Percentiles rank a stretch among this genome's conserved stretches.
Evolutionary conservation across 2,329 filamentous ascomycete species (phyloP).

Genomic region (Calonectria crousiana): DNA sequence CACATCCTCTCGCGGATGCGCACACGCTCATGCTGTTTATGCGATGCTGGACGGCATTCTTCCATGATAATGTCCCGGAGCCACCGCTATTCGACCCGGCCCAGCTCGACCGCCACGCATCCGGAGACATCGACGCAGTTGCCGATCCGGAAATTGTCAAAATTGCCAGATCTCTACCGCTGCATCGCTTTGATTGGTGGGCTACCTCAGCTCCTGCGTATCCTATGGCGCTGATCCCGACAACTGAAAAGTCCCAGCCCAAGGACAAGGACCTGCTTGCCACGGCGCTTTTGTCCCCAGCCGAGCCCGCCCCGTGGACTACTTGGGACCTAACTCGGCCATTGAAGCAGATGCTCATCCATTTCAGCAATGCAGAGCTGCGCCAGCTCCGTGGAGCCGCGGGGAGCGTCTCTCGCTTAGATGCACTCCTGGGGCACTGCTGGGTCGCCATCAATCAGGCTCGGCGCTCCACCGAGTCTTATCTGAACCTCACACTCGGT

Average conservation of each 20-base stretch:
- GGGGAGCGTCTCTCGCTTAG: background rate
- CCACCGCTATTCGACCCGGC: background rate
- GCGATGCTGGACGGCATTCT: background rate
- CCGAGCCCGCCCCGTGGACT: background rate
- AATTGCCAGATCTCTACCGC: background rate
- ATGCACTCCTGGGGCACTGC: background rate
- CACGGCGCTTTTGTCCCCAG: background rate
- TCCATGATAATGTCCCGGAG: background rate
- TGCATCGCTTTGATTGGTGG: conserved; percentile 8
- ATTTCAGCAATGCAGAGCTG: background rate
- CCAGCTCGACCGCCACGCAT: background rate
- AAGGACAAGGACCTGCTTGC: background rate
- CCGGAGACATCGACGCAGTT: background rate
- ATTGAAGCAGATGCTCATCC: background rate
- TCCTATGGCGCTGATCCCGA: background rate
- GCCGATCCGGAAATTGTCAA: background rate
- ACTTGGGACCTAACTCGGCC: background rate
- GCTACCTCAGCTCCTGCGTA: background rate
- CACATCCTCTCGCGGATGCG: background rate
- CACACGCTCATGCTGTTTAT: background rate
- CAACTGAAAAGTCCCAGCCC: background rate
- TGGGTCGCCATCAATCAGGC: conserved; percentile 3
- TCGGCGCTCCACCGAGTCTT: background rate
- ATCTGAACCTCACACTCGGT: background rate
- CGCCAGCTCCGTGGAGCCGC: background rate